Evolutionary conservation across 208 protist genomes (phyloP).

Genomic region (Trypanosoma congolense): DNA sequence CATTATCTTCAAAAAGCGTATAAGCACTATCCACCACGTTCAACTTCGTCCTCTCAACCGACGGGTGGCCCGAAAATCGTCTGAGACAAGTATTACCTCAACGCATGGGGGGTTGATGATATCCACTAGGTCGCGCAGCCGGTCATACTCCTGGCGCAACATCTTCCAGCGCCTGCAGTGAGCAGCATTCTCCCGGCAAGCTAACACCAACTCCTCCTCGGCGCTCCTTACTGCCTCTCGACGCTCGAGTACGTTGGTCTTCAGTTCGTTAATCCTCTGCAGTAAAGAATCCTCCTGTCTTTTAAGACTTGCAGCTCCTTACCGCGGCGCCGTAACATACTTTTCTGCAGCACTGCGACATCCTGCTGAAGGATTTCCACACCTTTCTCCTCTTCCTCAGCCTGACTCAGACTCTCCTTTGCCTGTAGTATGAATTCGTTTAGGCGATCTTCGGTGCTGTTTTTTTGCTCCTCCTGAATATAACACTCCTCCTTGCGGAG

Average conservation of each 20-base stretch:
- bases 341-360: conserved; percentile 16
- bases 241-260: conserved; percentile 17
- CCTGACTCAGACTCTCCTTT: not conserved
- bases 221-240: conserved; percentile 15
- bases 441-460: not conserved
- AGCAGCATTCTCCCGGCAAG: conserved; percentile 43
- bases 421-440: conserved; percentile 9
- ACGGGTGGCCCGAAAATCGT: not conserved
- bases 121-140: conserved; percentile 13
- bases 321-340: conserved; percentile 33
- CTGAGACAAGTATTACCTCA: conserved; percentile 21
- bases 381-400: conserved; percentile 1
- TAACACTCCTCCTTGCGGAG: conserved; percentile 8
- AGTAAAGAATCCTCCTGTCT: conserved; percentile 45
- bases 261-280: conserved; percentile 25
- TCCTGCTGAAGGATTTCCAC: conserved; percentile 12
- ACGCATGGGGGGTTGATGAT: conserved; percentile 15
- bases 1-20: conserved; percentile 28
- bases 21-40: not conserved
- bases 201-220: conserved; percentile 33
- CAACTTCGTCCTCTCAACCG: conserved; percentile 2
- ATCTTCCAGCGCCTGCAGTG: conserved; percentile 29
- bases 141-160: conserved; percentile 27
- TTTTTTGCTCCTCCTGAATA: not conserved
- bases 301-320: conserved; percentile 56